Evolutionary conservation across 345 rosid genomes (phyloP), one percentile per base, ranked within the genome.

Genomic region (Ricinus communis): DNA sequence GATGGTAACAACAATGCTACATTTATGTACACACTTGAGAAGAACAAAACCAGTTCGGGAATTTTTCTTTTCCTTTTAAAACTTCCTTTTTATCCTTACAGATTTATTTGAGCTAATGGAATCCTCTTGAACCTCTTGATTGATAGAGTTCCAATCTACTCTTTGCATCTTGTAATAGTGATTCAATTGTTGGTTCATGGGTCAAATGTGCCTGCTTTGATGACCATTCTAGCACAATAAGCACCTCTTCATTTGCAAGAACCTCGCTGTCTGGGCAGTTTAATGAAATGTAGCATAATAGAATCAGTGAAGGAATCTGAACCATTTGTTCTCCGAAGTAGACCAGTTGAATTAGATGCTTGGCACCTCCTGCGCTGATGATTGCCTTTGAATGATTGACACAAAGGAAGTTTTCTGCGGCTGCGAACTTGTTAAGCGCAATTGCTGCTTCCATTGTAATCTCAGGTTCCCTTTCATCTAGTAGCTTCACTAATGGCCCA

Each of bases 111-210:
- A 43, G 47, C 8, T 43, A 43, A 43, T 43, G 47, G 47, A 43
- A 43, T 15, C 80, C 80, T 67, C 76, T 72, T 56, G 80, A 60
- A 50, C 77, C 81, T 77, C 81, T 77, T 9, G 81, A 77, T 50
- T 77, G 80, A 55, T 71, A 77, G n/a, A 77, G 47, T 45, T 77
- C 80, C 75, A 76, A 65, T 50, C 71, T 76, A 60, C 76, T 71
- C 63, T 76, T 76, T 28, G 80, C 80, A 22, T 71, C 80, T 8
- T 68, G 76, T 30, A 76, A 66, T 45, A 76, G 18, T 45, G 67
- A 49, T n/a, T 76, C 63, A 43, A 65, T 66, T 16, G 30, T 30
- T 3, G 46, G 71, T 14, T 66, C 53, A 43, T 40, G 50, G 15
- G 52, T 24, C 62, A 76, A 41, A 66, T 76, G 80, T 22, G 69